Evolutionary conservation across 306 rosid genomes (phyloP).

Genomic region (Cucumis hystrix): DNA sequence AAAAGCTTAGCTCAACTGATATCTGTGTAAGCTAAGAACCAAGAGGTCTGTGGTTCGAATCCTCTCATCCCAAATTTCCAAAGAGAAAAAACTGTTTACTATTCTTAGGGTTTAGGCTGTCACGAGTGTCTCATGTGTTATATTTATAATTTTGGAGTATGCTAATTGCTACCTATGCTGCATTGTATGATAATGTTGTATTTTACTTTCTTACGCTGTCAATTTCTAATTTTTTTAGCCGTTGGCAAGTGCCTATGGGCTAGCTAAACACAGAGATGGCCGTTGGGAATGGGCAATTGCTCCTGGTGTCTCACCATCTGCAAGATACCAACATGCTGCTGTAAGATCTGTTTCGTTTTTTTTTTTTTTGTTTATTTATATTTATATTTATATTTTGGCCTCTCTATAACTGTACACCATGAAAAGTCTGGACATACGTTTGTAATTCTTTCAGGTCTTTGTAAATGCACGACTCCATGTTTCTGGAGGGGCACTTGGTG

Average conservation of each 20-base stretch:
- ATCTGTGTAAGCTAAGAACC: too few species aligned
- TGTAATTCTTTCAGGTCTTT: constrained; percentile 53
- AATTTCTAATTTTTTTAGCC: constrained; percentile 40
- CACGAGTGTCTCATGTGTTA: neutral
- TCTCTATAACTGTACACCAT: neutral
- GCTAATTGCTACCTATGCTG: neutral
- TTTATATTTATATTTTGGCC: neutral
- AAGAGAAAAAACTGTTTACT: neutral
- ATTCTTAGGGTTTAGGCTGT: neutral
- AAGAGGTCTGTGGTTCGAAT: too few species aligned
- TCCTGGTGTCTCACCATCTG: constrained; percentile 98
- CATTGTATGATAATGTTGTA: neutral
- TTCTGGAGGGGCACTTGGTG: constrained; percentile 99
- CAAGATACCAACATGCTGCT: constrained; percentile 99
- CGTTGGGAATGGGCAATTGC: constrained; percentile 99
- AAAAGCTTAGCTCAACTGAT: too few species aligned
- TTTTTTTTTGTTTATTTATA: constrained; percentile 9
- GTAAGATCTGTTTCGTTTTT: constrained; percentile 36
- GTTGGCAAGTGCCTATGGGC: constrained; percentile 96
- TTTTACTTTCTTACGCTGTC: neutral
- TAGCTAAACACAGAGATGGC: constrained; percentile 99
- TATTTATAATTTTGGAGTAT: neutral
- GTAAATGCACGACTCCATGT: constrained; percentile 99
- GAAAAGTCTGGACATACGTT: constrained; percentile 12
- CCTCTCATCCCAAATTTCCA: too few species aligned